A percentile compares a stretch with the other conserved stretches of the same genome.
Conservation (phyloP, 495 filamentous ascomycete species). For the Neurospora terricola region DNA sequence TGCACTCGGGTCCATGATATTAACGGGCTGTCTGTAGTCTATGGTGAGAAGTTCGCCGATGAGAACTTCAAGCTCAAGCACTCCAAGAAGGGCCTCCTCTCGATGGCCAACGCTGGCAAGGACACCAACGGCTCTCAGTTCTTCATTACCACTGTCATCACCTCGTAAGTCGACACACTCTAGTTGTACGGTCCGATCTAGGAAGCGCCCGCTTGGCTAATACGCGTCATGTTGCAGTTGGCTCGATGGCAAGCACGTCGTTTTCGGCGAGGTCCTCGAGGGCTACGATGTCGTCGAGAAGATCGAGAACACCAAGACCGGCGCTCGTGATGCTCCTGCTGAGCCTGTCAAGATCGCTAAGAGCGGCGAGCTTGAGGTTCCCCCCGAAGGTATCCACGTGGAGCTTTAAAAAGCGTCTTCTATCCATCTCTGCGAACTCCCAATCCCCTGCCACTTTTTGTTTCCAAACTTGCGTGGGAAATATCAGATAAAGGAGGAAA, state of each 20-base stretch:
- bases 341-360: slow-evolving; percentile 79
- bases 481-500: slow-evolving; percentile 5
- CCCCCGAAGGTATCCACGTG: slow-evolving; percentile 94
- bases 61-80: slow-evolving; percentile 99
- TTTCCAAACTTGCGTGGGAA: background rate
- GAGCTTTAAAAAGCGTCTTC: slow-evolving; percentile 61
- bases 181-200: background rate
- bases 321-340: slow-evolving; percentile 57
- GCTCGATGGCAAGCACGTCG: slow-evolving; percentile 83
- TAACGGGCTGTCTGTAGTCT: slow-evolving; percentile 43
- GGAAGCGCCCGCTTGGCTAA: slow-evolving; percentile 16
- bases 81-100: slow-evolving; percentile 50
- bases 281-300: slow-evolving; percentile 82
- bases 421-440: background rate
- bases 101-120: slow-evolving; percentile 95
- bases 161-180: slow-evolving; percentile 47
- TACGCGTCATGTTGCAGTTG: slow-evolving; percentile 42
- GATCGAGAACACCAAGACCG: slow-evolving; percentile 74
- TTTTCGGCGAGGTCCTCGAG: slow-evolving; percentile 86
- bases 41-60: slow-evolving; percentile 87
- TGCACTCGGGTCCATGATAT: background rate
- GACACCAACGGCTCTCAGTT: slow-evolving; percentile 99
- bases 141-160: slow-evolving; percentile 86
- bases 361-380: slow-evolving; percentile 83
- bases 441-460: background rate